Evolutionary conservation across 2,329 filamentous ascomycete species (phyloP).

Genomic region (Phoma sp.): DNA sequence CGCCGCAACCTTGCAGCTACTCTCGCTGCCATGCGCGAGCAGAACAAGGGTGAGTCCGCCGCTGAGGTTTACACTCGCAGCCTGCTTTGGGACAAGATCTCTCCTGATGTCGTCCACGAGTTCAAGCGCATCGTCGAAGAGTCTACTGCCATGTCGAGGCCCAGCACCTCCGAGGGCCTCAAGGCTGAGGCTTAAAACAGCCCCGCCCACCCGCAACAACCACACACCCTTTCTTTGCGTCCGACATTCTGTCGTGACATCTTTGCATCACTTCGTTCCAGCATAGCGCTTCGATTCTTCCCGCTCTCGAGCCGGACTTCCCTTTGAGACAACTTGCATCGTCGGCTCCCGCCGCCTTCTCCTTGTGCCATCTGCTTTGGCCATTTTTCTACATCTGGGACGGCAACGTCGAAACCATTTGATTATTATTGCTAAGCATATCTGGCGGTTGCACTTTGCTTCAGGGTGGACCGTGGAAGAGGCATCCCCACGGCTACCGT

Average conservation of each 20-base stretch:
- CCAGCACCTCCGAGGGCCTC: conserved; percentile 41
- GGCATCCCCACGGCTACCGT: conserved; percentile 17
- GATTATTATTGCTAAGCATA: conserved; percentile 35
- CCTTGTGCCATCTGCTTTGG: conserved; percentile 28
- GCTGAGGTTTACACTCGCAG: conserved; percentile 93
- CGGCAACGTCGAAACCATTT: conserved; percentile 39
- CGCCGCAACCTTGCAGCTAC: conserved; percentile 81
- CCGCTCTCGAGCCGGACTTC: conserved; percentile 27
- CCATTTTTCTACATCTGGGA: conserved; percentile 37
- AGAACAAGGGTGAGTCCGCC: conserved; percentile 70
- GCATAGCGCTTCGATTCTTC: conserved; percentile 45
- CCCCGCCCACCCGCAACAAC: conserved; percentile 1
- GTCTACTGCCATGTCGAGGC: conserved; percentile 56
- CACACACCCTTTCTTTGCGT: conserved; percentile 29
- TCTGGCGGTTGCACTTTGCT: conserved; percentile 35
- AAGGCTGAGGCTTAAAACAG: conserved; percentile 41
- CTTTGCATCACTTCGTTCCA: conserved; percentile 39
- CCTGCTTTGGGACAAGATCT: conserved; percentile 92
- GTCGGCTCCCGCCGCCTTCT: conserved; percentile 33
- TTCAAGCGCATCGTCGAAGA: conserved; percentile 92
- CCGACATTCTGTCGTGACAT: conserved; percentile 19
- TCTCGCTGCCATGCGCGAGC: conserved; percentile 76
- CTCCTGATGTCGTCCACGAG: conserved; percentile 86
- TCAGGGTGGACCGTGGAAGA: conserved; percentile 22
- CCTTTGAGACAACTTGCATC: conserved; percentile 41